phyloP scores from a whole-genome alignment of 306 rosid species.

The Sicyos baderoa region DNA sequence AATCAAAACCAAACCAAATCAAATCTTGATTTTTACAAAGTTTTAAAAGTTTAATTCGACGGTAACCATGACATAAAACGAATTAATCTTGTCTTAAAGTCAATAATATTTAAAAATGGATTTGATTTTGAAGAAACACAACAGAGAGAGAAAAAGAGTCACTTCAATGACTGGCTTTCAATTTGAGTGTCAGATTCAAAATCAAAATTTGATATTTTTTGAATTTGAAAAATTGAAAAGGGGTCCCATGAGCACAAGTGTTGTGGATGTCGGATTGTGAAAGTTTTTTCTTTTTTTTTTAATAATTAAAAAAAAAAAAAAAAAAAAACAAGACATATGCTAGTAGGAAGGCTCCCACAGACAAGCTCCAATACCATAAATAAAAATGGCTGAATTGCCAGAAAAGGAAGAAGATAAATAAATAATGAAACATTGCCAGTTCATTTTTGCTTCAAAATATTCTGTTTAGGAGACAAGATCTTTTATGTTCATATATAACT shows the following conservation, averaged over 20 bases:
- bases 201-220: neutral
- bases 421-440: neutral
- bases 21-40: neutral
- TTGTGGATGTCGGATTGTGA: neutral
- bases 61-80: neutral
- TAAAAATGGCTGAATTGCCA: neutral
- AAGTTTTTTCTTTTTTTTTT: neutral
- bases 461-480: constrained; percentile 4
- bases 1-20: neutral
- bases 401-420: neutral
- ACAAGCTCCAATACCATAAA: neutral
- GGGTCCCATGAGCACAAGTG: constrained; percentile 2
- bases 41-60: neutral
- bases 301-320: neutral
- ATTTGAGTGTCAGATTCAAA: neutral
- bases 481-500: neutral
- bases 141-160: neutral
- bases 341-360: neutral
- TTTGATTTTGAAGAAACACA: neutral
- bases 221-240: no score
- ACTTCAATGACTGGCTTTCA: neutral
- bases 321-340: constrained; percentile 15
- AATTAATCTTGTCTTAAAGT: neutral
- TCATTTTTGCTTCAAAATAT: constrained; percentile 3
- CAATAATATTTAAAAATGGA: neutral